These are phyloP conservation scores for Thermothelomyces thermophilus DNA, from an alignment of 2,329 filamentous ascomycete genomes.

Conservation along the genomic window DNA sequence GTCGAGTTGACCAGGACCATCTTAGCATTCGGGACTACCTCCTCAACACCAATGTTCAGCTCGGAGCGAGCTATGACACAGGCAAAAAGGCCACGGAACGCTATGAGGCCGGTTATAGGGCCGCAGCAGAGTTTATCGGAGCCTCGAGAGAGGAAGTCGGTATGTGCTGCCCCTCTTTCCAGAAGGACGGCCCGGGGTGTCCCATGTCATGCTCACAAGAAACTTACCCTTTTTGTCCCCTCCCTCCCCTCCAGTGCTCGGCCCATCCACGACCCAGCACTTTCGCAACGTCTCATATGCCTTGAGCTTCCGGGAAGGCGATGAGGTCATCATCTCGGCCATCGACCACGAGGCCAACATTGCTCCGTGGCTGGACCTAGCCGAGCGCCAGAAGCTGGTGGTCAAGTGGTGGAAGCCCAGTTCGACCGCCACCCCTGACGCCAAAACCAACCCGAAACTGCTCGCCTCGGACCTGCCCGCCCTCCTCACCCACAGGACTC, in stretches of 20 bases:
- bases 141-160: slow-evolving; percentile 59
- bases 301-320: slow-evolving; percentile 46
- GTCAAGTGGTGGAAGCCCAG: slow-evolving; percentile 64
- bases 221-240: too few species aligned
- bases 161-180: slow-evolving; percentile 26
- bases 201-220: too few species aligned
- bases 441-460: slow-evolving; percentile 51
- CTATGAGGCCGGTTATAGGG: slow-evolving; percentile 54
- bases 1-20: background rate
- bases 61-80: slow-evolving; percentile 62
- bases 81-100: slow-evolving; percentile 52
- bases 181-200: too few species aligned
- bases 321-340: slow-evolving; percentile 63
- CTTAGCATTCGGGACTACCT: slow-evolving; percentile 60
- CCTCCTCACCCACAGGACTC: slow-evolving; percentile 57
- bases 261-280: slow-evolving; percentile 68
- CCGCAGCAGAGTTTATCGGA: slow-evolving; percentile 66
- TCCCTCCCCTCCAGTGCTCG: slow-evolving; percentile 48
- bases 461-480: slow-evolving; percentile 48
- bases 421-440: slow-evolving; percentile 13
- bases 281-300: slow-evolving; percentile 62
- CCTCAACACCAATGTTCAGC: slow-evolving; percentile 63
- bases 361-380: slow-evolving; percentile 65
- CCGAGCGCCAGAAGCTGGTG: slow-evolving; percentile 50
- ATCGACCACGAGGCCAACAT: slow-evolving; percentile 76